Base-by-base conservation (phyloP, 495 filamentous ascomycete genomes). In the Aspergillus baeticus region DNA sequence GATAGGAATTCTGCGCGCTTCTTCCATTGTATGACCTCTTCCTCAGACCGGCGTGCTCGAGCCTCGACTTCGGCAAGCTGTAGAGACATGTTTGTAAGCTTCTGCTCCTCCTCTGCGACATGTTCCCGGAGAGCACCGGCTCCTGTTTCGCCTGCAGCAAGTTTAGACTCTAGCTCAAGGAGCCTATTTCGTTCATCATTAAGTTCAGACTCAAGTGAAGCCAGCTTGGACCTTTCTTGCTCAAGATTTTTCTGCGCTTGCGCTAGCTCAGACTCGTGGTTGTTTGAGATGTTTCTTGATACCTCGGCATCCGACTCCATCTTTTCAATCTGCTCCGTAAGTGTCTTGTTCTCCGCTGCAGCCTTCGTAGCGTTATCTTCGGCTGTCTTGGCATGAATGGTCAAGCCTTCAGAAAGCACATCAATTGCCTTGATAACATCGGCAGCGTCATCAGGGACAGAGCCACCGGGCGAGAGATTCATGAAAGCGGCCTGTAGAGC, bases 111-210 rank as follows among this genome's bases (percentile, higher is more conserved):
- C 47, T 90, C 85, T 14, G 82, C 82, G 43, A 94, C 71, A 33
- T 83, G 80, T 65, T 86, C 84, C 37, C 84, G 84, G 48, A 96
- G 71, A 14, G 82, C 86, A 67, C 92, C 88, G 6, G 88, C 89
- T 20, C 88, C 89, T 6, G 84, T 91, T 64, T 92, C 89, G 31
- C 89, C 91, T 37, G 88, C 86, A 5, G 86, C 80, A 64, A 94
- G 83, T 67, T 84, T 85, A 13, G 73, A 72, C 51, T 88, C 82
- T 26, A 96, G 75, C 14, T 82, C 72, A 37, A 75, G 77, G 21
- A 93, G 76, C 55, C 88, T 85, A 10, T 77, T 71, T 22, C 85
- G 84, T 48, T 88, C 84, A 31, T 87, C 81, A 7, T 81, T 72
- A 20, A 96, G 71, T 60, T 95, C 88, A 17, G 71, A 69, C 51